Evolutionary conservation across 2,329 filamentous ascomycete genomes (phyloP), one percentile per base, ranked within the genome.

Genomic region (Achaetomium macrosporum): DNA sequence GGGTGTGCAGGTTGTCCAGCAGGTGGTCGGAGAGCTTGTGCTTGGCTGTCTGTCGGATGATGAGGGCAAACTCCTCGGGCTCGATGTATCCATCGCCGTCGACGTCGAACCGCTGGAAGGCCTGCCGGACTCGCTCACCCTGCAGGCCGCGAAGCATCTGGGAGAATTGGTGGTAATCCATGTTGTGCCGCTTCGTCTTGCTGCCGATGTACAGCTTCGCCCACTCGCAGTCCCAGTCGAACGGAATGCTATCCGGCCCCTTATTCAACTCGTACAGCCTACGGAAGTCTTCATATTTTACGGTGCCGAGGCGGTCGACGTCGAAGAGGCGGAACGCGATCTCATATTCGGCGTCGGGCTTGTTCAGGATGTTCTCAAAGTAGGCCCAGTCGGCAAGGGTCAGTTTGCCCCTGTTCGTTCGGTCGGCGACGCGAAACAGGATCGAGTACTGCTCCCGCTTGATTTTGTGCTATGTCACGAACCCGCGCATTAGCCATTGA

Each of bases 1-100:
- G 81, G 1, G 90, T 93, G 58, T 88, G 84, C 43, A 99, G 81
- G 71, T 97, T 92, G 61, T 91, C 84, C 46, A 99, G 79, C 40
- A 99, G 77, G 70, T 99, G 91, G 71, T 99, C 93, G 0, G 92
- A 97, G 57, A 99, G 84, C 81, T 99, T 99, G 77, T 99, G 93
- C 65, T 82, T 85, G 15, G 91, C 84, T 1, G 91, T 97, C 73
- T 96, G 89, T 55, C 88, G 78, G 66, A 99, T 96, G 73, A 99
- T 99, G 71, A 88, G 87, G 77, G 95, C 90, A 71, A 99, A 99
- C 62, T 99, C 87, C 59, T 95, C 87, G 1, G 93, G 90, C 69
- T 95, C 86, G 63, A 99, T 97, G 75, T 89, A 97, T 51, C 93
- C 93, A 67, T 96, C 91, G 48, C 85, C 86, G 65, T 96, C 87